Conservation (phyloP, 768 basidiomycete species). For the Boletus rubroflammeus region DNA sequence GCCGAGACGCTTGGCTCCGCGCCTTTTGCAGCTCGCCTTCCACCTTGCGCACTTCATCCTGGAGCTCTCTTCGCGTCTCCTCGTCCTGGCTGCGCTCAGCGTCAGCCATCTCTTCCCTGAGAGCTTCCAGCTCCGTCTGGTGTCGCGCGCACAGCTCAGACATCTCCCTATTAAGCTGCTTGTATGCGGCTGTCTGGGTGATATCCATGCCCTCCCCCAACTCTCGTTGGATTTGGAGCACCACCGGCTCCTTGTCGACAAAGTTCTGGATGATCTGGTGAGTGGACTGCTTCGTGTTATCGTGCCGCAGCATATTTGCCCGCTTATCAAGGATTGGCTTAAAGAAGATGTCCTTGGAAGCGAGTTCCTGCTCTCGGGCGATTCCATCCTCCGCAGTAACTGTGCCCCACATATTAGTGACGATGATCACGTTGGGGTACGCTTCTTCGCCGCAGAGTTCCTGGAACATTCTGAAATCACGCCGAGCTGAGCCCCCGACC, state of each 20-base stretch:
- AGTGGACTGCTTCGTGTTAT: slow-evolving; percentile 41
- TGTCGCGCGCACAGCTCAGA: slow-evolving; percentile 44
- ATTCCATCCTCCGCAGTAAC: slow-evolving; percentile 35
- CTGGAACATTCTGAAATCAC: slow-evolving; percentile 50
- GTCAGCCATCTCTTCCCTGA: slow-evolving; percentile 46
- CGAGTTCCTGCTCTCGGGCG: slow-evolving; percentile 45
- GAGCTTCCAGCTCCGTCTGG: slow-evolving; percentile 42
- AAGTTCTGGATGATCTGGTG: slow-evolving; percentile 43
- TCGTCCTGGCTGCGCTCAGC: slow-evolving; percentile 44
- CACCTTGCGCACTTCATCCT: slow-evolving; percentile 36
- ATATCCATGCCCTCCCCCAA: slow-evolving; percentile 46
- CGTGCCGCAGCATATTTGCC: slow-evolving; percentile 42
- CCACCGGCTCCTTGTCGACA: slow-evolving; percentile 37
- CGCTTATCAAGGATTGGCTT: slow-evolving; percentile 46
- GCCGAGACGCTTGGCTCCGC: slow-evolving; percentile 29
- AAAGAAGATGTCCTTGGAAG: slow-evolving; percentile 41
- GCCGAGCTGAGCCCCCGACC: slow-evolving; percentile 45
- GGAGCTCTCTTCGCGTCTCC: slow-evolving; percentile 44
- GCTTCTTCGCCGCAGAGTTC: slow-evolving; percentile 51
- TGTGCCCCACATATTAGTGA: slow-evolving; percentile 52
- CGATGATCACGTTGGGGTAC: slow-evolving; percentile 47
- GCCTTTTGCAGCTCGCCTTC: slow-evolving; percentile 28
- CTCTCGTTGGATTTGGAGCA: slow-evolving; percentile 54
- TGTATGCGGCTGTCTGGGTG: slow-evolving; percentile 51
- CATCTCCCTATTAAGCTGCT: slow-evolving; percentile 48